A percentile compares a stretch with the other conserved stretches of the same genome.
Evolutionary conservation across 2,329 filamentous ascomycete genomes (phyloP).

Genomic region (Fusarium pininemorale): DNA sequence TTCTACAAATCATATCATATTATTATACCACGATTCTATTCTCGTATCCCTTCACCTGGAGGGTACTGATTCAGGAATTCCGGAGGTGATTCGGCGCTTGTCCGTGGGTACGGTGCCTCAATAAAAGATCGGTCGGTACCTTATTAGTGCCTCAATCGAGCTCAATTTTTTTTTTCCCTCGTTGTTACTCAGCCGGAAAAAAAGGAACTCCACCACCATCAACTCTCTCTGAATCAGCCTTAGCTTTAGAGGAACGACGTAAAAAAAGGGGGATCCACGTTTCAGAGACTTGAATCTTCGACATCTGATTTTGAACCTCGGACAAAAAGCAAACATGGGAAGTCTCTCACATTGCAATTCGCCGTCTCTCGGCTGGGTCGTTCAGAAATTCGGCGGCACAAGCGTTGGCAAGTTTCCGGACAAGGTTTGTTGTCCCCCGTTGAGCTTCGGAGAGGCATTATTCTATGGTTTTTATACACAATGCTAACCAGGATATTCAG

Average conservation of each 20-base stretch:
- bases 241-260: background rate
- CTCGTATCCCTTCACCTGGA: background rate
- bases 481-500: conserved; percentile 38
- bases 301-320: background rate
- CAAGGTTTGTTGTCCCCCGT: conserved; percentile 58
- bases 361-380: conserved; percentile 72
- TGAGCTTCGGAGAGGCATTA: background rate
- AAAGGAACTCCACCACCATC: conserved; percentile 28
- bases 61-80: conserved; percentile 4
- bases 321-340: conserved; percentile 42
- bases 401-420: conserved; percentile 93
- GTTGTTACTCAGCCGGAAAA: conserved; percentile 38
- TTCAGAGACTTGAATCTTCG: background rate
- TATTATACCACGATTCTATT: background rate
- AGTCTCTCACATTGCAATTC: conserved; percentile 48
- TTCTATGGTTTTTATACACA: conserved; percentile 1
- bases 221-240: background rate
- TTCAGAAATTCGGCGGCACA: conserved; percentile 96
- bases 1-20: background rate
- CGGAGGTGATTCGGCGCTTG: conserved; percentile 30
- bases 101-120: conserved; percentile 23
- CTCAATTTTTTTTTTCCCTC: conserved; percentile 21
- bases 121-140: background rate
- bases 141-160: conserved; percentile 32
- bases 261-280: background rate